Evolutionary conservation across 1,139 yeast genomes (phyloP).

Genomic region (Yamadazyma sp.): DNA sequence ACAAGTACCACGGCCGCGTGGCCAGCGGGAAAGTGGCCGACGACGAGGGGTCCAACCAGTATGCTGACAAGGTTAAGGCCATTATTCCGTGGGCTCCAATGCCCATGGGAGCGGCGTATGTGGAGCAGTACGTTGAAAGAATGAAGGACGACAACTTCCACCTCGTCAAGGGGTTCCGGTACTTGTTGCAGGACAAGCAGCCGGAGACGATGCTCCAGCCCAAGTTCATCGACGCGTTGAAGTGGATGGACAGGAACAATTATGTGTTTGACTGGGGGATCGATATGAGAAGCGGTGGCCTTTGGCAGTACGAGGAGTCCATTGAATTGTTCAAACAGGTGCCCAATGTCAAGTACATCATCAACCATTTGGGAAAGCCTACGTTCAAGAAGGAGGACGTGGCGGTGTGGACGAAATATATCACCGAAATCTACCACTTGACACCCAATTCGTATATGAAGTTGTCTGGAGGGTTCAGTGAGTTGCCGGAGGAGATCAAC

Average conservation of each 20-base stretch:
- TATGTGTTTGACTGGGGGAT: constrained; percentile 41
- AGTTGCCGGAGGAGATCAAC: constrained; percentile 21
- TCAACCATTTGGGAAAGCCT: constrained; percentile 44
- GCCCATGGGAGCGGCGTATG: constrained; percentile 14
- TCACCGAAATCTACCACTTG: constrained; percentile 18
- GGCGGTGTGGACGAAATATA: constrained; percentile 21
- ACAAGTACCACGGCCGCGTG: constrained; percentile 12
- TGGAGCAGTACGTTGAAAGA: constrained; percentile 11
- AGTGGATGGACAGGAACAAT: constrained; percentile 27
- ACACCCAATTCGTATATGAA: constrained; percentile 33
- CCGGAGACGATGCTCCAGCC: constrained; percentile 25
- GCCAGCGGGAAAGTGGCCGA: constrained; percentile 9
- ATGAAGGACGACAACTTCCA: constrained; percentile 11
- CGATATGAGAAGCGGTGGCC: constrained; percentile 34
- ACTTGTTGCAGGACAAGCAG: constrained; percentile 41
- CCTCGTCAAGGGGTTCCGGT: constrained; percentile 34
- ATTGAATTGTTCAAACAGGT: constrained; percentile 18
- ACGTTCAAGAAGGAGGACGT: constrained; percentile 18
- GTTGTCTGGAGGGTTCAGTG: constrained; percentile 43
- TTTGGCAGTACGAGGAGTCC: constrained; percentile 40
- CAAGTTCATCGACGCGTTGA: constrained; percentile 26
- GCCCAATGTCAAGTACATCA: constrained; percentile 26
- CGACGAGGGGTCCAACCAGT: constrained; percentile 16
- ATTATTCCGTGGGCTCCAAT: constrained; percentile 21
- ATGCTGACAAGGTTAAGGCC: constrained; percentile 12